Base-by-base conservation (phyloP, 2,329 filamentous ascomycete genomes). In the Fusarium buxicola region DNA sequence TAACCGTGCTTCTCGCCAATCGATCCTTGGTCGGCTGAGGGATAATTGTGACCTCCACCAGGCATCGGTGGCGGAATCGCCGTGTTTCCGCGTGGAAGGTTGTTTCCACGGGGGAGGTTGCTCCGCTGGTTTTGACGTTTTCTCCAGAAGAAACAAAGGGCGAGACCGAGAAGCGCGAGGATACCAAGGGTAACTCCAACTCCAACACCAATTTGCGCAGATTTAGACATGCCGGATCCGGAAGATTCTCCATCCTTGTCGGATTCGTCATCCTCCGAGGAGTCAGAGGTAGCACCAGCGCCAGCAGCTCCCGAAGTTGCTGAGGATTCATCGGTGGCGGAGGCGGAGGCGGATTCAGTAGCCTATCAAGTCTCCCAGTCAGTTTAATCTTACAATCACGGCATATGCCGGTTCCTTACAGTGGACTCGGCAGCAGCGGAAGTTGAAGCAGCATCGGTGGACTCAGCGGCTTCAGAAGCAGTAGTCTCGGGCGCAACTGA, bases 11-110 rank as follows among this genome's bases (percentile, higher is more conserved):
- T 77, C 55, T 76, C 73, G 16, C 70, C 71, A 39, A 75, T 73
- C n/a, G 74, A 74, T 47, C 69, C 69, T 56, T 75, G 70, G 25
- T 77, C 76, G 16, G 74, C 69, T 8, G 65, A 71, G 28, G 76
- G 74, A 52, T 78, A 80, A 16, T 69, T 66, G 16, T 69, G 76
- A 12, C 81, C 81, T 5, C 79, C 76, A 13, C 76, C 80, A 4
- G 81, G 77, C 69, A 86, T 77, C 3, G 84, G 84, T 16, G 81
- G 77, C 1, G 83, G 84, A 55, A 86, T 85, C 38, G 83, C 74
- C 60, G 80, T 73, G 34, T 70, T 73, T 53, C 69, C 58, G 11
- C 68, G 61, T 16, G 62, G 68, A 48, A 71, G 73, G 39, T 70
- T 70, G 13, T 68, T 66, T 40, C 38, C 21, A 21, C 21, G 21